A percentile compares a stretch with the other conserved stretches of the same genome.
These are phyloP conservation scores for Angophora floribunda DNA, from an alignment of 345 rosid species.

Conservation along the genomic window DNA sequence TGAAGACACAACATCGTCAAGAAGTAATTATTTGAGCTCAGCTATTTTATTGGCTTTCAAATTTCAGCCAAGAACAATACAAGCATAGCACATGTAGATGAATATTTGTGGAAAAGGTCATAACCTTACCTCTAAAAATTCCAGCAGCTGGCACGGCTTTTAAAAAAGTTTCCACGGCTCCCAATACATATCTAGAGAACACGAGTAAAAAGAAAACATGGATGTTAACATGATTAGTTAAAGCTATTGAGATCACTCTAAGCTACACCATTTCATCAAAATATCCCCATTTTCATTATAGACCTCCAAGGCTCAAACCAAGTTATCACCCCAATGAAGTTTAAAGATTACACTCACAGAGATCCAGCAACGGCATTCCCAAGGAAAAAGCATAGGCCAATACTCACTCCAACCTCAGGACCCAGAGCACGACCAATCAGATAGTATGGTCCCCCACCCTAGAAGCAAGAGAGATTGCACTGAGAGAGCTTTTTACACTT, in stretches of 20 bases:
- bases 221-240: neutral
- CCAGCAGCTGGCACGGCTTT: slow-evolving; percentile 98
- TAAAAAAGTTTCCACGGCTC: slow-evolving; percentile 97
- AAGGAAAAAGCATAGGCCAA: slow-evolving; percentile 97
- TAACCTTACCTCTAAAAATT: slow-evolving; percentile 63
- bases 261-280: neutral
- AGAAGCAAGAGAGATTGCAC: neutral
- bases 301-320: neutral
- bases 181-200: slow-evolving; percentile 78
- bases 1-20: neutral
- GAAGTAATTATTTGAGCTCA: neutral
- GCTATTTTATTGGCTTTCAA: neutral
- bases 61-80: neutral
- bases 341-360: slow-evolving; percentile 47
- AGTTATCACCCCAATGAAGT: neutral
- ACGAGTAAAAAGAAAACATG: neutral
- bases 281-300: neutral
- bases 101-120: neutral
- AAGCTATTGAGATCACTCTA: neutral
- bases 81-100: neutral
- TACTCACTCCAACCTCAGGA: slow-evolving; percentile 99
- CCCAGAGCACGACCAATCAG: slow-evolving; percentile 99
- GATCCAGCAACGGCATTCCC: slow-evolving; percentile 99
- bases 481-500: neutral
- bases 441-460: slow-evolving; percentile 99